phyloP scores from a whole-genome alignment of 2,329 filamentous ascomycete genomes.

The Cytospora piceae region DNA sequence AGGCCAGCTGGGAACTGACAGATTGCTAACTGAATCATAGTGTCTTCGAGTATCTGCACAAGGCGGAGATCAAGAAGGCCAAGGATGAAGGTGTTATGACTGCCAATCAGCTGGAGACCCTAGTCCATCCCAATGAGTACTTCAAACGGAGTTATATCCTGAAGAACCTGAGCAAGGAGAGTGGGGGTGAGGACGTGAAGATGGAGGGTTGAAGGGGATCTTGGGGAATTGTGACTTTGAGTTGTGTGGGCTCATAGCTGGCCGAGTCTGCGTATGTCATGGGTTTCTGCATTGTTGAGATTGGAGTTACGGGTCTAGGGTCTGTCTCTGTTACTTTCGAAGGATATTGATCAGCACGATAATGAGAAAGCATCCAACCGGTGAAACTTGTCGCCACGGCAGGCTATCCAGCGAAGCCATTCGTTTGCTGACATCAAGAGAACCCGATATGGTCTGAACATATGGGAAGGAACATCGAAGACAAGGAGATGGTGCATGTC shows the following conservation, averaged over 20 bases:
- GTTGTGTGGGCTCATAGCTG: neutral
- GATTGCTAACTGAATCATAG: slow-evolving; percentile 41
- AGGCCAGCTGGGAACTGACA: slow-evolving; percentile 8
- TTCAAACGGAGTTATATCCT: slow-evolving; percentile 93
- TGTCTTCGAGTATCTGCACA: slow-evolving; percentile 89
- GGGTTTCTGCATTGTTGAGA: slow-evolving; percentile 17
- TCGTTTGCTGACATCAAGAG: neutral
- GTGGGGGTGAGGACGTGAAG: slow-evolving; percentile 54
- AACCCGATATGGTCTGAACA: neutral
- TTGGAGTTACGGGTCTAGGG: neutral
- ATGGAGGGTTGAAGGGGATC: slow-evolving; percentile 55
- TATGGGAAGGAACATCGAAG: neutral
- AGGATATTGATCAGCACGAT: slow-evolving; percentile 11
- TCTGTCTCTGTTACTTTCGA: slow-evolving; percentile 1
- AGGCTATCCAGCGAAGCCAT: neutral
- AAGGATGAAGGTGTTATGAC: slow-evolving; percentile 75
- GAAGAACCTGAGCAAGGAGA: slow-evolving; percentile 69
- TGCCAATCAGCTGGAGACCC: slow-evolving; percentile 83
- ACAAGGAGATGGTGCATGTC: neutral
- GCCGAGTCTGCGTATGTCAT: slow-evolving; percentile 2
- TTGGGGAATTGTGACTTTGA: neutral
- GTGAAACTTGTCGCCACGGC: neutral
- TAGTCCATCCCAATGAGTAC: slow-evolving; percentile 96
- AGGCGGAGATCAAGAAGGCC: slow-evolving; percentile 73
- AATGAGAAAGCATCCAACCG: neutral